Conservation (phyloP, 495 filamentous ascomycete species). For the Echria macrotheca region DNA sequence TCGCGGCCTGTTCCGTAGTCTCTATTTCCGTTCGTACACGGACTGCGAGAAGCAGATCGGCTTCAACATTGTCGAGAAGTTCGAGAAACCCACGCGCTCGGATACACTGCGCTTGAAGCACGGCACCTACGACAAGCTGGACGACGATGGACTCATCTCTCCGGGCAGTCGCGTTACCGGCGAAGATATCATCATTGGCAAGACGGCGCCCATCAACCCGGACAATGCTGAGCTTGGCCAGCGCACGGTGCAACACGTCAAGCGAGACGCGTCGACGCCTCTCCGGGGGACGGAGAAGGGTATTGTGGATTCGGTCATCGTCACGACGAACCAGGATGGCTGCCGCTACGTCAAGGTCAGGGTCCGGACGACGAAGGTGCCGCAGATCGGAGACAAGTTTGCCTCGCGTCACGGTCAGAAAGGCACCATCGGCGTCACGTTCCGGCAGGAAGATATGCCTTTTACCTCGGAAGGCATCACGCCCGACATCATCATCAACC, state of each 20-base stretch:
- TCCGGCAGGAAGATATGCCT: constrained; percentile 96
- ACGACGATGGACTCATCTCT: constrained; percentile 88
- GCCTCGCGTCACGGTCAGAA: constrained; percentile 99
- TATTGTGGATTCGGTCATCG: constrained; percentile 86
- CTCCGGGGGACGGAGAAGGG: constrained; percentile 92
- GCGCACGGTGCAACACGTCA: constrained; percentile 79
- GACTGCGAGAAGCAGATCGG: constrained; percentile 94
- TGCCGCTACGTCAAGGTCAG: constrained; percentile 93
- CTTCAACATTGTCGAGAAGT: constrained; percentile 79
- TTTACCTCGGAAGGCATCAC: constrained; percentile 88
- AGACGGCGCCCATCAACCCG: constrained; percentile 88
- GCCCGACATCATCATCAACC: constrained; percentile 97
- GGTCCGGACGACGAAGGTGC: constrained; percentile 94
- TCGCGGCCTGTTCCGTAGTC: constrained; percentile 90
- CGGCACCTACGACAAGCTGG: constrained; percentile 96
- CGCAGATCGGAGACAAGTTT: constrained; percentile 99
- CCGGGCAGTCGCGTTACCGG: constrained; percentile 91
- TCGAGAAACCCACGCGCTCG: constrained; percentile 86
- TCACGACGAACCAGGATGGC: constrained; percentile 88
- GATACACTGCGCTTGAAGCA: constrained; percentile 89
- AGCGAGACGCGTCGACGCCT: constrained; percentile 91
- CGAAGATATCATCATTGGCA: constrained; percentile 98
- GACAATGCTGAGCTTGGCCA: constrained; percentile 93
- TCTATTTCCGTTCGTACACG: constrained; percentile 96
- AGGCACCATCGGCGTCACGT: constrained; percentile 97